Base-by-base conservation (phyloP, 257 asterid genomes). In the Ballota nigra region DNA sequence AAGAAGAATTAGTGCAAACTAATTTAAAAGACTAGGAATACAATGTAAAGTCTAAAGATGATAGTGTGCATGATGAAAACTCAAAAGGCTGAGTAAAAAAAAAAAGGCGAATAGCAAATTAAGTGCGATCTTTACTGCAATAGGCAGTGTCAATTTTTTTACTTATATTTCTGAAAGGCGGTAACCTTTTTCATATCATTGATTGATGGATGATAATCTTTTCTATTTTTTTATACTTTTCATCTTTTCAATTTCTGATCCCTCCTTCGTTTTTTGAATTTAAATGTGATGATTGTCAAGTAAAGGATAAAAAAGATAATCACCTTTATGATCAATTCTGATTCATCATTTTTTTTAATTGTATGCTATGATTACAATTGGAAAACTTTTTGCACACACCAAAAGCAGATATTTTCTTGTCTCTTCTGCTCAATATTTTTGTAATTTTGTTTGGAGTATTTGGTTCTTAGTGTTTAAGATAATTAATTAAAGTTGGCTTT, bases 111-210 rank as follows among this genome's bases (percentile, higher is more conserved):
- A 51, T 47, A 70, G 72, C 56, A 59, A 11, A 49, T 20, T 16
- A 83, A 66, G 82, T 73, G 74, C 67, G 58, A 75, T 67, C 78
- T 81, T 75, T 78, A 74, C 41, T 29, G 72, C 41, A 55, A 72
- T 66, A 24, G 63, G 61, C 41, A 55, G 75, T 69, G 67, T 69
- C 74, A 70, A 60, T 10, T 76, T 64, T 74, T 47, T 70, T 51
- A 23, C 60, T 61, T 16, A 55, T 74, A 74, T 64, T 71, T 81
- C 75, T 77, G 77, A 84, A 86, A 86, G 87, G 85, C 47, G 12
- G 72, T 84, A 62, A 80, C 77, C 89, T 82, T 83, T 86, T 74
- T 57, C 72, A 59, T 67, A 70, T 71, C 78, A 84, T 82, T 80
- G 92, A 79, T 80, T 78, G 81, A 76, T 78, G 74, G 71, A 74